Evolutionary conservation across 305 asterid species (phyloP).

Genomic region (Fraxinus velutina): DNA sequence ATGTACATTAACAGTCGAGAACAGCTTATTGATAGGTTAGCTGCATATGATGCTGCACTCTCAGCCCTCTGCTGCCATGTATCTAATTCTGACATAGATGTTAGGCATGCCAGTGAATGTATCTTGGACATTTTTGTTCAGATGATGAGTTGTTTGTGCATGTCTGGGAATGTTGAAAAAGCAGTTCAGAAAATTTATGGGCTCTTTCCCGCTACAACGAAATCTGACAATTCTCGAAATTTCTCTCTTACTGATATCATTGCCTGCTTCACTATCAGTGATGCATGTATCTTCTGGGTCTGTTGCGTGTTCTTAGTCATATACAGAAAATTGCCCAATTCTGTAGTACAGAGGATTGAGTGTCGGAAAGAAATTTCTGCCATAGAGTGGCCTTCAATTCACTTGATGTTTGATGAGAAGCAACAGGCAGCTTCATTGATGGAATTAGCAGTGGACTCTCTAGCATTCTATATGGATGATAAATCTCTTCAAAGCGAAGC

Average conservation of each 20-base stretch:
- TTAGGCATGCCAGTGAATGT: constrained; percentile 31
- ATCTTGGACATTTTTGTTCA: constrained; percentile 47
- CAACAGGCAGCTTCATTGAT: constrained; percentile 32
- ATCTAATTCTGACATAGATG: constrained; percentile 26
- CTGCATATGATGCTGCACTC: constrained; percentile 46
- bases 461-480: constrained; percentile 27
- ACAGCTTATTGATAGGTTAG: constrained; percentile 36
- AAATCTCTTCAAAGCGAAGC: constrained; percentile 36
- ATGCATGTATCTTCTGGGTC: constrained; percentile 46
- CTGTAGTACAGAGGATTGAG: constrained; percentile 35
- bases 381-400: constrained; percentile 39
- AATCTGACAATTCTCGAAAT: constrained; percentile 22
- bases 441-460: constrained; percentile 45
- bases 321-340: constrained; percentile 39
- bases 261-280: constrained; percentile 33
- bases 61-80: constrained; percentile 29
- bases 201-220: constrained; percentile 28
- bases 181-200: constrained; percentile 38
- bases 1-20: constrained; percentile 43
- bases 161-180: constrained; percentile 36
- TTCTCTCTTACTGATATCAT: constrained; percentile 28
- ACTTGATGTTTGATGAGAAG: constrained; percentile 39
- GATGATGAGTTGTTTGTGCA: constrained; percentile 43
- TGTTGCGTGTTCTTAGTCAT: constrained; percentile 40
- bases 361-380: constrained; percentile 40